Percentiles rank a stretch among this genome's conserved stretches.
Conservation (phyloP, 108 stramenopile species). For the Discostella pseudostelligera region DNA sequence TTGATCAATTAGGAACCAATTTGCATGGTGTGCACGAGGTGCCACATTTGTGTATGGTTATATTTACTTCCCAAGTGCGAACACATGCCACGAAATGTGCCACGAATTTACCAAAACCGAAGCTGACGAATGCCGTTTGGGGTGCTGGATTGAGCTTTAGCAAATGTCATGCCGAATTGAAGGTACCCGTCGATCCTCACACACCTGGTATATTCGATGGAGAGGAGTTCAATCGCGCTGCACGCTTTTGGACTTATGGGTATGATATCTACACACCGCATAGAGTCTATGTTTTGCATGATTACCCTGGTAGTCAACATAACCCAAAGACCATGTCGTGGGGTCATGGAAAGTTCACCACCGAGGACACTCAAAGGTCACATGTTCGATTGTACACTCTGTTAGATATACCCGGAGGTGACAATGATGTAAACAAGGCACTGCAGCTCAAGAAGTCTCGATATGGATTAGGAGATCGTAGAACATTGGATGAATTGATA, state of each 20-base stretch:
- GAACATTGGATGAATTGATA: constrained; percentile 71
- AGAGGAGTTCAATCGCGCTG: constrained; percentile 84
- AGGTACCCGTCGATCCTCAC: constrained; percentile 88
- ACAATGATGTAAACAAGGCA: constrained; percentile 26
- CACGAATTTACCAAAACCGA: constrained; percentile 54
- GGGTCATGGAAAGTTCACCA: constrained; percentile 39
- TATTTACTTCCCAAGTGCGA: constrained; percentile 61
- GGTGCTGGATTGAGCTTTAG: constrained; percentile 82
- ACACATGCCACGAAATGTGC: constrained; percentile 74
- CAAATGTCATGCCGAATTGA: constrained; percentile 87
- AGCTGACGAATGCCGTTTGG: constrained; percentile 85
- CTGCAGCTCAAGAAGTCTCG: constrained; percentile 29
- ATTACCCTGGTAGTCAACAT: constrained; percentile 76
- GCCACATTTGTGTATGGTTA: constrained; percentile 80
- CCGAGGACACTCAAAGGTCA: constrained; percentile 10
- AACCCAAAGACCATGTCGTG: constrained; percentile 65
- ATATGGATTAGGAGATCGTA: constrained; percentile 72
- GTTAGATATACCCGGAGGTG: constrained; percentile 63
- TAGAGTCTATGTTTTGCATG: constrained; percentile 76
- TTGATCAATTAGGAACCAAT: constrained; percentile 60
- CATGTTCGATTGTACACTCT: constrained; percentile 56
- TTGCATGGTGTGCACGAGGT: constrained; percentile 52
- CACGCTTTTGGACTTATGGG: constrained; percentile 89
- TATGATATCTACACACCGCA: constrained; percentile 92
- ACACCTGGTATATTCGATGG: constrained; percentile 87